Base-by-base conservation (phyloP, 768 basidiomycete species). In the Roridomyces roridus region DNA sequence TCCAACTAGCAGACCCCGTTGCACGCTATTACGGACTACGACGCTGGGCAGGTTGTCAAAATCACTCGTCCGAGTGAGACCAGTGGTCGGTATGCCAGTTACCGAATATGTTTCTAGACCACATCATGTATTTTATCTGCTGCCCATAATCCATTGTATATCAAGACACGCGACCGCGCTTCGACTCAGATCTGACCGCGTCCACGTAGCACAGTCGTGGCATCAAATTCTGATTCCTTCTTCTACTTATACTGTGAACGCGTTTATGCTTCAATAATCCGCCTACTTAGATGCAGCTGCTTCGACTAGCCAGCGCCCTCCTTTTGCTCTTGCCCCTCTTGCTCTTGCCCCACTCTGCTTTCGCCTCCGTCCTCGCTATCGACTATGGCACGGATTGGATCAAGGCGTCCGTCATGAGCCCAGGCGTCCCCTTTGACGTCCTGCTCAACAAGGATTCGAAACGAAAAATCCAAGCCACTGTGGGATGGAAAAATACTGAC, bases 321-420 rank as follows among this genome's bases (percentile, higher is more conserved):
- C 74, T 72, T 56, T 68, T 82, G 51, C 54, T 79, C 60, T 76
- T 71, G 17, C 68, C 81, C 52, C 54, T 79, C 60, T 76, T 71
- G 17, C 66, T 71, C 29, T 57, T 81, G 20, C 78, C 82, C 29
- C 72, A 77, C 41, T 68, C 76, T 39, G 75, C 79, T n/a, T 73
- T 83, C 37, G 91, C 88, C 20, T 86, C 95, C 3, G 84, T 98
- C 12, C 84, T 99, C 44, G 96, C 96, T 18, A 92, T 99, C 68
- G 97, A 99, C 85, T 98, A 97, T 84, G 97, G 97, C 69, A 85
- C 92, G 17, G 97, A 98, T 75, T 96, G 88, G 84, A 98, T 96
- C 68, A 99, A 98, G 74, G 92, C 94, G 25, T 96, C 95, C 5
- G 77, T 98, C 54, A 89, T 98, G 82, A 96, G 94, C 68, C 94